Conservation (phyloP, 2,329 filamentous ascomycete species). For the Beauveria sp. region DNA sequence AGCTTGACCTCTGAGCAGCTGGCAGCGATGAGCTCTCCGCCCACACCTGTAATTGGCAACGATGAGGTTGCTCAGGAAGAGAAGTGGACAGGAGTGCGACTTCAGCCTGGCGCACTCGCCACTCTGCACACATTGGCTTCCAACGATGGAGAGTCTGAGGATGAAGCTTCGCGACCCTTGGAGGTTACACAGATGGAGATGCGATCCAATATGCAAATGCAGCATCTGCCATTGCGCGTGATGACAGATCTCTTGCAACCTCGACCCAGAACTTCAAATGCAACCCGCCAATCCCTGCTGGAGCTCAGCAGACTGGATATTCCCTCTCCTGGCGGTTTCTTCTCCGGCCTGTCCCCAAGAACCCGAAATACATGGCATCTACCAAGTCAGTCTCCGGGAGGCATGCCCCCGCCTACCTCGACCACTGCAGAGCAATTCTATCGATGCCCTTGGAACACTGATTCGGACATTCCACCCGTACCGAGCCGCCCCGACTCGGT, state of each 20-base stretch:
- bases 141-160: slow-evolving; percentile 55
- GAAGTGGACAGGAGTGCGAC: slow-evolving; percentile 64
- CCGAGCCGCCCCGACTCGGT: slow-evolving; percentile 29
- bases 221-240: slow-evolving; percentile 42
- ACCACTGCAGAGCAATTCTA: slow-evolving; percentile 92
- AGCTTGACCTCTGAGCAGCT: slow-evolving; percentile 84
- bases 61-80: slow-evolving; percentile 46
- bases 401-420: slow-evolving; percentile 63
- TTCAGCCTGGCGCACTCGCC: slow-evolving; percentile 73
- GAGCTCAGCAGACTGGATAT: slow-evolving; percentile 78
- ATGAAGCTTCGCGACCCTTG: slow-evolving; percentile 33
- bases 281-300: slow-evolving; percentile 49
- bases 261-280: slow-evolving; percentile 22
- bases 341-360: slow-evolving; percentile 70
- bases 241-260: slow-evolving; percentile 33
- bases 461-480: slow-evolving; percentile 29
- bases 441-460: slow-evolving; percentile 64
- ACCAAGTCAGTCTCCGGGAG: slow-evolving; percentile 44
- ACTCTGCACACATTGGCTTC: slow-evolving; percentile 67
- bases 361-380: slow-evolving; percentile 78
- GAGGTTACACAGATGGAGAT: slow-evolving; percentile 33
- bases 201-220: slow-evolving; percentile 34
- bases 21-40: slow-evolving; percentile 72
- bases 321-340: slow-evolving; percentile 87
- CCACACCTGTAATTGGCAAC: slow-evolving; percentile 66